Base-by-base conservation (phyloP, 2,329 filamentous ascomycete species). In the Zasmidium angulare region DNA sequence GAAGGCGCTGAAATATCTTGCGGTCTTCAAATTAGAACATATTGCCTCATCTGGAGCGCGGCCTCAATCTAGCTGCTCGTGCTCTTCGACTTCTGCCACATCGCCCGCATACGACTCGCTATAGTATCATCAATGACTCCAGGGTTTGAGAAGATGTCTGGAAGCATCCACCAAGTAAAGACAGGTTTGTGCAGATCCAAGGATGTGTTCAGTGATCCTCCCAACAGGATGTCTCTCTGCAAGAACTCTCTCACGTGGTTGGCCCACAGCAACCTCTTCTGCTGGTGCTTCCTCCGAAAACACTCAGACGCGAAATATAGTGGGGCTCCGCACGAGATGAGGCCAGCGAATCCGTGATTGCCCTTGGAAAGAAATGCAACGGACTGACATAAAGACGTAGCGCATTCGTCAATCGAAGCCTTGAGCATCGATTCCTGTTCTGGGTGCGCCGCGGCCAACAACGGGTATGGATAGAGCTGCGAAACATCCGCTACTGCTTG, bases 321-420 rank as follows among this genome's bases (percentile, higher is more conserved):
- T 21, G 54, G 54, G n/a, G 46, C 47, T 17, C 54, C 36, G 24
- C 54, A 56, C 11, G 54, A 47, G 2, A 56, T 26, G 23, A 50
- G 20, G 1, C 46, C 47, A 12, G 46, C 46, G 40, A 49, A 56
- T 7, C 54, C 54, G 14, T 49, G 46, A 1, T 56, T 46, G 26
- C 46, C 54, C n/a, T 24, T 46, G 24, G 19, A n/a, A 19, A 31
- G 29, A 31, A 50, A 56, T 20, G 54, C 54, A 19, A 56, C 50
- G 23, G 46, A 50, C 36, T 56, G 54, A 24, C 54, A 51, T 21
- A 56, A 23, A 36, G 46, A 29, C 14, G 22, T 22, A 19, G 53
- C 53, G 12, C 12, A 14, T 17, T 43, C 36, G 36, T 43, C 36
- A 2, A 46, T 40, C n/a, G 29, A 20, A n/a, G 47, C 50, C 3